Evolutionary conservation across 495 filamentous ascomycete species (phyloP).

Genomic region (Hapsidospora chrysogenum): DNA sequence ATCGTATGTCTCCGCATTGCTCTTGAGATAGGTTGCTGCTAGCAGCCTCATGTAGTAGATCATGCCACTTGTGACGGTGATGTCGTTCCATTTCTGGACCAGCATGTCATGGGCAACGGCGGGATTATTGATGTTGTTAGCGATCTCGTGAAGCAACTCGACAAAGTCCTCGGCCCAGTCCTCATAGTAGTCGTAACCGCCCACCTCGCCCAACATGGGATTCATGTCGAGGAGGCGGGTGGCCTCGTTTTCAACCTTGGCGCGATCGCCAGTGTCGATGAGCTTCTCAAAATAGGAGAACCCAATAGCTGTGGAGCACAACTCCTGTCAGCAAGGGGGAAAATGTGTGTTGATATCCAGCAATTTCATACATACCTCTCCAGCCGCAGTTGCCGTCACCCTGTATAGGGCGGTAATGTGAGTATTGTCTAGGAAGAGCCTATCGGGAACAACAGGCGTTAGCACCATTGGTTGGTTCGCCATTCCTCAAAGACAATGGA

Average conservation of each 20-base stretch:
- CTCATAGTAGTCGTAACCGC: conserved; percentile 54
- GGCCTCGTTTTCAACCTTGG: conserved; percentile 49
- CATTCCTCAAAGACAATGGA: background rate
- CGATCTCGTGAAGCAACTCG: conserved; percentile 42
- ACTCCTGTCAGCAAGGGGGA: too few relatives aligned
- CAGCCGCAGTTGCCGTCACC: conserved; percentile 96
- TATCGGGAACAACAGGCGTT: conserved; percentile 15
- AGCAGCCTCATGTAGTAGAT: conserved; percentile 57
- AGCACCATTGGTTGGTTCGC: background rate
- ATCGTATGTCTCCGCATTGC: conserved; percentile 46
- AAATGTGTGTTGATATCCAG: background rate
- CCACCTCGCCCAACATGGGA: conserved; percentile 45
- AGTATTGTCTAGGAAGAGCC: conserved; percentile 71
- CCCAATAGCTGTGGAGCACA: conserved; percentile 54
- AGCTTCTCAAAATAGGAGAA: conserved; percentile 88
- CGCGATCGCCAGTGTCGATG: conserved; percentile 43
- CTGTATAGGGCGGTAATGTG: conserved; percentile 70
- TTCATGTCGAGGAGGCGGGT: conserved; percentile 55
- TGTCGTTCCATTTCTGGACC: conserved; percentile 59
- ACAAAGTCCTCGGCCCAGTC: conserved; percentile 69
- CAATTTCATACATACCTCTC: conserved; percentile 52
- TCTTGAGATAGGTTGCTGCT: conserved; percentile 76
- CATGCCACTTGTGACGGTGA: conserved; percentile 47
- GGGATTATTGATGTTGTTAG: conserved; percentile 32
- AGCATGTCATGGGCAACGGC: conserved; percentile 44